phyloP scores from a whole-genome alignment of 2,329 filamentous ascomycete genomes.

The Cladophialophora chaetospira region DNA sequence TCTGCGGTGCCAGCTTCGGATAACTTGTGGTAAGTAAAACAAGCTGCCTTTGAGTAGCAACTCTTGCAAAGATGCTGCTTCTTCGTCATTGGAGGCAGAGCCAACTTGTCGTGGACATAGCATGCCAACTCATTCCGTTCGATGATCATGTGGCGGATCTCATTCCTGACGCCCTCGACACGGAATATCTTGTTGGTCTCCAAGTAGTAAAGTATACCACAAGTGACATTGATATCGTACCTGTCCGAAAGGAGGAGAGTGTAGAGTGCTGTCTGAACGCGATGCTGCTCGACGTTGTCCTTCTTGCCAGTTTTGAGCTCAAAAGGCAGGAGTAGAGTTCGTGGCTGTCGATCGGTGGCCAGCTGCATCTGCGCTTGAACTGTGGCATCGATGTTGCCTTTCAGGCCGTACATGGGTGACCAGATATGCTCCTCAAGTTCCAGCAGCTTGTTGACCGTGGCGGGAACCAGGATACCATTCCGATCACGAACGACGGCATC shows the following conservation, averaged over 20 bases:
- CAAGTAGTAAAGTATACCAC: constrained; percentile 92
- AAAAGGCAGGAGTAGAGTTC: constrained; percentile 82
- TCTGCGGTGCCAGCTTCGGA: constrained; percentile 81
- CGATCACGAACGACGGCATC: constrained; percentile 77
- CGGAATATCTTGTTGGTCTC: constrained; percentile 84
- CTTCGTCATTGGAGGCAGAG: constrained; percentile 83
- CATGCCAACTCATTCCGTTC: constrained; percentile 87
- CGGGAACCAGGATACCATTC: constrained; percentile 71
- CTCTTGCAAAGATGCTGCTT: constrained; percentile 78
- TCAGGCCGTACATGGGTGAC: constrained; percentile 96
- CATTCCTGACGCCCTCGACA: constrained; percentile 80
- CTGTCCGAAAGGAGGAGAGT: constrained; percentile 89
- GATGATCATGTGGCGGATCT: constrained; percentile 95
- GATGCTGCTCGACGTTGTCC: constrained; percentile 75
- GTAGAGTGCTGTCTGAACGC: constrained; percentile 92
- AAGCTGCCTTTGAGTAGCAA: constrained; percentile 88
- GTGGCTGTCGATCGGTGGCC: constrained; percentile 55
- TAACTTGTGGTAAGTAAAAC: constrained; percentile 91
- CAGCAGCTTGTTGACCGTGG: constrained; percentile 90
- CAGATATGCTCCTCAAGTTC: constrained; percentile 98
- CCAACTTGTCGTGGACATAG: constrained; percentile 77
- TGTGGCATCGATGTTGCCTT: constrained; percentile 96
- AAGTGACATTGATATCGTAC: constrained; percentile 87
- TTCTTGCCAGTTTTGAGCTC: constrained; percentile 93
- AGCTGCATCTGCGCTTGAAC: constrained; percentile 84